phyloP scores from a whole-genome alignment of 2,329 filamentous ascomycete genomes.

The Sarocladiaceae sp. region DNA sequence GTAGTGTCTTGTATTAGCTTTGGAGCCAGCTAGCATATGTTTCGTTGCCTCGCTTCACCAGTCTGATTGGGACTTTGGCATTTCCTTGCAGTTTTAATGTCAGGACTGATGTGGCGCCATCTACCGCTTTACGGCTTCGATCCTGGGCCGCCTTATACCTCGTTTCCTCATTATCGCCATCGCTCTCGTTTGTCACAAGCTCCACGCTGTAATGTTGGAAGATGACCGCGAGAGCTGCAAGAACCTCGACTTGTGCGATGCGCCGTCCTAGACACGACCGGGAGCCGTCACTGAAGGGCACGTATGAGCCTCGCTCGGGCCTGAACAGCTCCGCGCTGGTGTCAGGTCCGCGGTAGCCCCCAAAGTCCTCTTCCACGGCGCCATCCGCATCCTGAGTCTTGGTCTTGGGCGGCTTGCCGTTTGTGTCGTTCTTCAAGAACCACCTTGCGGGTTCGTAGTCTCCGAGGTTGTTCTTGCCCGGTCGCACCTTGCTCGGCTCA shows the following conservation, averaged over 20 bases:
- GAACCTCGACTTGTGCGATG: slow-evolving; percentile 54
- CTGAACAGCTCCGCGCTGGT: slow-evolving; percentile 57
- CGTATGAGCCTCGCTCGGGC: slow-evolving; percentile 48
- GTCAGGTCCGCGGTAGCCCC: slow-evolving; percentile 53
- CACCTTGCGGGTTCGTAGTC: slow-evolving; percentile 69
- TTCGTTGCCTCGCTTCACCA: slow-evolving; percentile 65
- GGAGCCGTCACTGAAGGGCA: slow-evolving; percentile 54
- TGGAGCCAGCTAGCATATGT: slow-evolving; percentile 48
- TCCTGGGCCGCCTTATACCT: slow-evolving; percentile 55
- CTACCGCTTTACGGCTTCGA: slow-evolving; percentile 45
- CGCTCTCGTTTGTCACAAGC: slow-evolving; percentile 56
- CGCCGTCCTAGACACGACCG: slow-evolving; percentile 52
- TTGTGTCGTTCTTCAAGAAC: slow-evolving; percentile 38
- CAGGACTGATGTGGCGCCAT: slow-evolving; percentile 52
- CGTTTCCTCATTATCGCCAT: slow-evolving; percentile 49
- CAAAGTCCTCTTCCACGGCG: slow-evolving; percentile 46
- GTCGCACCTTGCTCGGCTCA: slow-evolving; percentile 36
- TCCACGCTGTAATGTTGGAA: slow-evolving; percentile 61
- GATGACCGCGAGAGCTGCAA: slow-evolving; percentile 47
- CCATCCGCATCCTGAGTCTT: slow-evolving; percentile 21
- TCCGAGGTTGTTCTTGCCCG: slow-evolving; percentile 49
- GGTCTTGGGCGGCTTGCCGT: slow-evolving; percentile 11
- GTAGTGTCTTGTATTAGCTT: not conserved
- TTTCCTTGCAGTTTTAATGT: slow-evolving; percentile 64
- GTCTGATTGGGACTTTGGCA: slow-evolving; percentile 55